These are phyloP conservation scores for Amanita rubescens DNA, from an alignment of 768 basidiomycete species.

Conservation along the genomic window DNA sequence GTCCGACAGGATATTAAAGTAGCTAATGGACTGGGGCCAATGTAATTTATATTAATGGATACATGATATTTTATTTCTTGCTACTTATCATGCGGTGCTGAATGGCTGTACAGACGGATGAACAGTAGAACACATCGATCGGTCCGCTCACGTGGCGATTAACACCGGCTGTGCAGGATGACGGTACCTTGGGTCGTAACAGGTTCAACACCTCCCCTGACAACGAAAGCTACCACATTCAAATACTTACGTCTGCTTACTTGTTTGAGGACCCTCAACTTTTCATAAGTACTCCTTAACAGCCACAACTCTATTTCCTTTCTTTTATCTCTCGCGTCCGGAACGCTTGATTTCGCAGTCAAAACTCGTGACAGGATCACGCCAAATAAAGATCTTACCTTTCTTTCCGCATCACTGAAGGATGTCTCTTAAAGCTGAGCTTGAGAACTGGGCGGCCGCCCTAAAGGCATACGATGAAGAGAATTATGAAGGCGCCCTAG, in stretches of 20 bases:
- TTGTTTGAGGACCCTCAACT: neutral
- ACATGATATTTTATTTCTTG: neutral
- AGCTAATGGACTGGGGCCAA: neutral
- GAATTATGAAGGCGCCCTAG: constrained; percentile 69
- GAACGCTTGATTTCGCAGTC: neutral
- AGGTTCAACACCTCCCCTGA: neutral
- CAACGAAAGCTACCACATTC: no score
- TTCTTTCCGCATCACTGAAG: constrained; percentile 15
- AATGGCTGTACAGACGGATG: constrained; percentile 6
- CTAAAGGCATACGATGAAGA: constrained; percentile 83
- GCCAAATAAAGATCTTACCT: neutral
- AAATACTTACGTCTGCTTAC: no score
- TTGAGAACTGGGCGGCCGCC: constrained; percentile 84
- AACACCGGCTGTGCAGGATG: no score
- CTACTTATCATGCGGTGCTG: neutral
- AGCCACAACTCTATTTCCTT: neutral
- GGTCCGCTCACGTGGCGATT: neutral
- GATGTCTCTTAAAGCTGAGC: constrained; percentile 66
- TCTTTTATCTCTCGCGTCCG: neutral
- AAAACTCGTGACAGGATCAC: neutral
- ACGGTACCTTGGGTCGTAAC: no score
- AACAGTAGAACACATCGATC: neutral
- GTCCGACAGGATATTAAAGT: constrained; percentile 67
- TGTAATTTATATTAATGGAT: constrained; percentile 5
- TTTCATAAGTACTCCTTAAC: neutral